Evolutionary conservation across 352 stramenopile genomes (phyloP).

Genomic region (Phytophthora megakarya): DNA sequence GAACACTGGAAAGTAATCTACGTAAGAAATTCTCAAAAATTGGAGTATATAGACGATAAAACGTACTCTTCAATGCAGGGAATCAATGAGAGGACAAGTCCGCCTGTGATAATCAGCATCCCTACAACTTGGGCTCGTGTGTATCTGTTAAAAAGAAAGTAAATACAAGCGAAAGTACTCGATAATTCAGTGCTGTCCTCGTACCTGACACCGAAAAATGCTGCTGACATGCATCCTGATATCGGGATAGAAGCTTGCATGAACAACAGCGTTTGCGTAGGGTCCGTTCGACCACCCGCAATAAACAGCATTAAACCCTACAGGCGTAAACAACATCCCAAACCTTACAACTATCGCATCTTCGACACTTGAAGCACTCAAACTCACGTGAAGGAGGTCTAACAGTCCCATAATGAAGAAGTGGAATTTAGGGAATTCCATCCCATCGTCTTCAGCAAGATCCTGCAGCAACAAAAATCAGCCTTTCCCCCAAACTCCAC

Average conservation of each 20-base stretch:
- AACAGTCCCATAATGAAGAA: slow-evolving; percentile 89
- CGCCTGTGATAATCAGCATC: slow-evolving; percentile 64
- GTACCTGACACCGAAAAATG: slow-evolving; percentile 64
- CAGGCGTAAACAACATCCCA: background rate
- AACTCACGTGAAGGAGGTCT: slow-evolving; percentile 75
- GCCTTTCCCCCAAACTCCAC: background rate
- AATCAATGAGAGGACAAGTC: slow-evolving; percentile 77
- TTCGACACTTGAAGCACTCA: background rate
- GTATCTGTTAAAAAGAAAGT: slow-evolving; percentile 49
- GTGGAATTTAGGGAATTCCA: slow-evolving; percentile 86
- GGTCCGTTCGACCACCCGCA: slow-evolving; percentile 77
- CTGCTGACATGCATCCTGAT: slow-evolving; percentile 60
- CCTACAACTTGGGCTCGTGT: slow-evolving; percentile 74
- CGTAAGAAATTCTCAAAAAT: slow-evolving; percentile 4
- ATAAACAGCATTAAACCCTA: slow-evolving; percentile 88
- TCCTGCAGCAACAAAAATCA: slow-evolving; percentile 49
- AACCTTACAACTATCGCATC: slow-evolving; percentile 1
- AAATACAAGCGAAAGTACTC: background rate
- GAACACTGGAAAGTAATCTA: slow-evolving; percentile 43
- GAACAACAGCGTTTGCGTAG: slow-evolving; percentile 84
- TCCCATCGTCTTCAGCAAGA: slow-evolving; percentile 84
- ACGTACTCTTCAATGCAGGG: slow-evolving; percentile 79
- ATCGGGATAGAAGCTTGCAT: slow-evolving; percentile 85
- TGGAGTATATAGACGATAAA: background rate
- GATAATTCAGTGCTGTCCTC: background rate